phyloP scores from a whole-genome alignment of 441 rosid species.

The Lepidium campestre region DNA sequence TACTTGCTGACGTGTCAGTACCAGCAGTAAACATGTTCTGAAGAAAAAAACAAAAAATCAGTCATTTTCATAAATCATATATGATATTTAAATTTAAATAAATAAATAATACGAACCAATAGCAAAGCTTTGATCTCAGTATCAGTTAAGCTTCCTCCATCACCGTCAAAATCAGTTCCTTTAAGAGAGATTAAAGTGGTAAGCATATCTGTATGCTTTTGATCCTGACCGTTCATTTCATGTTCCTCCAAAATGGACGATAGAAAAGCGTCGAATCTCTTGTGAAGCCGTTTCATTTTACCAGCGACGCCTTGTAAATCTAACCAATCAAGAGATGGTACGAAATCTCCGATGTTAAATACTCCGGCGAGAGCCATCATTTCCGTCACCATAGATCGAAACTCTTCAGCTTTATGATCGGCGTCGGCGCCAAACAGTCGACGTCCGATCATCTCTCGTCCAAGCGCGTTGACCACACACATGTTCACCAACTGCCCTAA shows the following conservation, averaged over 20 bases:
- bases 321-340: slow-evolving; percentile 55
- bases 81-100: neutral
- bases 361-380: slow-evolving; percentile 44
- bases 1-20: slow-evolving; percentile 60
- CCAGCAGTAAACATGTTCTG: slow-evolving; percentile 67
- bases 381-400: slow-evolving; percentile 58
- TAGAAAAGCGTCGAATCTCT: slow-evolving; percentile 47
- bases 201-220: slow-evolving; percentile 36
- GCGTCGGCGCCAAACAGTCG: slow-evolving; percentile 46
- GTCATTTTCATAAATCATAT: neutral
- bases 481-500: slow-evolving; percentile 52
- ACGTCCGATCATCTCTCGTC: slow-evolving; percentile 70
- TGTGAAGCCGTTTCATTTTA: slow-evolving; percentile 48
- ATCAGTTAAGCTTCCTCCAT: slow-evolving; percentile 45
- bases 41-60: neutral
- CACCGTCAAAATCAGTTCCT: slow-evolving; percentile 50
- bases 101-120: slow-evolving; percentile 32
- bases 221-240: slow-evolving; percentile 46
- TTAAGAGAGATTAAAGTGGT: slow-evolving; percentile 51
- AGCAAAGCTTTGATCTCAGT: slow-evolving; percentile 68
- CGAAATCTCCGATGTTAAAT: slow-evolving; percentile 54
- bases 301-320: slow-evolving; percentile 60
- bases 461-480: slow-evolving; percentile 64
- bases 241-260: slow-evolving; percentile 58
- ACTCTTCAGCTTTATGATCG: slow-evolving; percentile 63